Percentiles rank a stretch among this genome's conserved stretches.
Conservation (phyloP, 495 filamentous ascomycete species). For the Elaphomyces granulatus region DNA sequence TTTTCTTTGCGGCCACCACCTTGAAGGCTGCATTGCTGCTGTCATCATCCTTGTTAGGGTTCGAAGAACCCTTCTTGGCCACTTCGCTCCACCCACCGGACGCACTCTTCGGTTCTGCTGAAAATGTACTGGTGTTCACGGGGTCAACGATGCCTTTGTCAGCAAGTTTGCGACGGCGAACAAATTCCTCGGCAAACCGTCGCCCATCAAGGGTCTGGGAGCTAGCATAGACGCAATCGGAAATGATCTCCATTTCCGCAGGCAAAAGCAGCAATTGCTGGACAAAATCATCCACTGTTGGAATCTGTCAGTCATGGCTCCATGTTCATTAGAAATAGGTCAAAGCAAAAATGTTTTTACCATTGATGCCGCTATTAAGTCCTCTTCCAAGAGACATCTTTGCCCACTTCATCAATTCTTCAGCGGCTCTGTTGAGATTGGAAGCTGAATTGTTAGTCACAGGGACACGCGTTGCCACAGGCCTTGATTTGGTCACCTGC, state of each 20-base stretch:
- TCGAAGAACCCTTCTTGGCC: constrained; percentile 68
- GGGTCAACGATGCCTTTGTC: constrained; percentile 68
- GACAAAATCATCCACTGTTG: constrained; percentile 67
- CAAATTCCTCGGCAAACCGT: constrained; percentile 88
- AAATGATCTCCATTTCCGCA: constrained; percentile 62
- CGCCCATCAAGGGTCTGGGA: constrained; percentile 79
- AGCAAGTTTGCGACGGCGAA: constrained; percentile 80
- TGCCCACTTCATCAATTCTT: constrained; percentile 92
- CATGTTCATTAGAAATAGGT: constrained; percentile 3
- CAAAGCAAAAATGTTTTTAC: constrained; percentile 15
- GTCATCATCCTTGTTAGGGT: constrained; percentile 35
- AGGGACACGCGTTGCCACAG: constrained; percentile 26
- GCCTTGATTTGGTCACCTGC: constrained; percentile 27
- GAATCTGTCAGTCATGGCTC: constrained; percentile 17
- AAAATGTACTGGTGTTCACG: constrained; percentile 27
- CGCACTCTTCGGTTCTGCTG: constrained; percentile 24
- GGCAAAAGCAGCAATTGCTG: constrained; percentile 59
- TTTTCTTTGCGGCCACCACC: constrained; percentile 86
- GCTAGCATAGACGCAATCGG: constrained; percentile 73
- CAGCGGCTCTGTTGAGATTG: constrained; percentile 45
- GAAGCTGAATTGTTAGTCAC: constrained; percentile 20
- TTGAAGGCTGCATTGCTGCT: constrained; percentile 55
- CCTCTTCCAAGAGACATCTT: constrained; percentile 53
- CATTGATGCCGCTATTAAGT: constrained; percentile 45
- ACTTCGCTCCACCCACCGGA: constrained; percentile 90